A percentile compares a stretch with the other conserved stretches of the same genome.
Conservation (phyloP, 2,329 filamentous ascomycete species). For the Sphaerulina populicola region DNA sequence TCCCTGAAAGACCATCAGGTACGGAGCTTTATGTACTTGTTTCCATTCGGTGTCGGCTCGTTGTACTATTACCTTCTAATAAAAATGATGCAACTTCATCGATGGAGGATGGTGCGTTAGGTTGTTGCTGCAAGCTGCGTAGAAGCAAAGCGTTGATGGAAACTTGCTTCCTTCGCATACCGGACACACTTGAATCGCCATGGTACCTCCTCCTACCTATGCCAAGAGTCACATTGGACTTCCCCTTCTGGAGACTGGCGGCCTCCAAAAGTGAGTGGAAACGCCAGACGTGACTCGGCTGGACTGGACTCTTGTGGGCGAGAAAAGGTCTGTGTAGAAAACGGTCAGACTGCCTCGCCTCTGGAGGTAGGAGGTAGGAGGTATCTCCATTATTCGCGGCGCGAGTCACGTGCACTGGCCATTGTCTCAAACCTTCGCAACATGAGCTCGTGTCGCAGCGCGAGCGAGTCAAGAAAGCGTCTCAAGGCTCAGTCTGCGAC, state of each 20-base stretch:
- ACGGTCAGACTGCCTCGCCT: too few species aligned
- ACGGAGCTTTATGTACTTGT: neutral
- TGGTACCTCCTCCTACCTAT: too few species aligned
- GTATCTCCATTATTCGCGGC: neutral
- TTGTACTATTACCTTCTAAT: too few species aligned
- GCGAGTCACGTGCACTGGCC: too few species aligned
- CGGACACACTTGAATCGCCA: too few species aligned
- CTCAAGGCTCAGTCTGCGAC: neutral
- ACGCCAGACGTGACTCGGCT: neutral
- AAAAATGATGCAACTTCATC: too few species aligned
- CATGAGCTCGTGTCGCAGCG: neutral
- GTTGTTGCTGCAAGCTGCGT: too few species aligned
- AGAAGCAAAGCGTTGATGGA: neutral
- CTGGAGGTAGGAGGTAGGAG: too few species aligned
- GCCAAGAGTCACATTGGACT: neutral
- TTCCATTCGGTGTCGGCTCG: neutral
- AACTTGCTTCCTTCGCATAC: neutral
- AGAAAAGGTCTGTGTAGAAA: neutral
- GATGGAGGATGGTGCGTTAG: too few species aligned
- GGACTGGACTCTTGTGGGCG: neutral
- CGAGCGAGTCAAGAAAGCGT: neutral
- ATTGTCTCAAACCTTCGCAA: neutral
- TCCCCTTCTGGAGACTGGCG: neutral
- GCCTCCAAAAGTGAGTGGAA: neutral
- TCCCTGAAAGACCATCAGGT: neutral